These are phyloP conservation scores for Tolypocladium guangdongense DNA, from an alignment of 2,329 filamentous ascomycete species.

Conservation along the genomic window DNA sequence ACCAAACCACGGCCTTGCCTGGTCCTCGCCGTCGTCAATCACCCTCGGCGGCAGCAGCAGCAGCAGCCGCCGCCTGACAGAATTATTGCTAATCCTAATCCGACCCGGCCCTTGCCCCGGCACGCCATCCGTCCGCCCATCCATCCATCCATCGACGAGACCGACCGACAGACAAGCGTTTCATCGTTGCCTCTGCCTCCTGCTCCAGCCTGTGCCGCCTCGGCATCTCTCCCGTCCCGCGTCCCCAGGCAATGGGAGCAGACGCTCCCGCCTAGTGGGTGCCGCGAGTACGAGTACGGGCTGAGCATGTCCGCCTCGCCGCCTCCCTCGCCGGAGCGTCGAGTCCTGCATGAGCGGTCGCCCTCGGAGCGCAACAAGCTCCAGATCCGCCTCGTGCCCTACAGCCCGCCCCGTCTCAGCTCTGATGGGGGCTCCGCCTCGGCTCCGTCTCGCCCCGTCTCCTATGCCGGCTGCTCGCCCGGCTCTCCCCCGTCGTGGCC, in stretches of 20 bases:
- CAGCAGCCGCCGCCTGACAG: background rate
- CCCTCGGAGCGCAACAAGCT: slow-evolving; percentile 12
- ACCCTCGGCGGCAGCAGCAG: background rate
- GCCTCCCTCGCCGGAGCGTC: slow-evolving; percentile 16
- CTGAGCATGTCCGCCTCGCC: slow-evolving; percentile 22
- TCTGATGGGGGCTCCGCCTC: slow-evolving; percentile 15
- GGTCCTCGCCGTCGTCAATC: background rate
- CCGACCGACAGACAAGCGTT: background rate
- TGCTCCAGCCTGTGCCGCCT: background rate
- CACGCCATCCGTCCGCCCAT: background rate
- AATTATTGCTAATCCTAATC: background rate
- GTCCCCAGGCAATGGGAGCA: background rate
- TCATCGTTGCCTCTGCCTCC: background rate
- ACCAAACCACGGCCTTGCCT: background rate
- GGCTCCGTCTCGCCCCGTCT: slow-evolving; percentile 12
- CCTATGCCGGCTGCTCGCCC: slow-evolving; percentile 9
- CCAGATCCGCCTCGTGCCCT: slow-evolving; percentile 27
- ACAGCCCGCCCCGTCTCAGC: slow-evolving; percentile 24
- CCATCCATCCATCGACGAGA: background rate
- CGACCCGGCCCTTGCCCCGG: background rate
- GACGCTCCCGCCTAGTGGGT: background rate
- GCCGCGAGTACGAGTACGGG: background rate
- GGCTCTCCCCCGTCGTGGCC: background rate
- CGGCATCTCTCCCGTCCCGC: background rate
- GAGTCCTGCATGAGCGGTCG: slow-evolving; percentile 11